Base-by-base conservation (phyloP, 2,329 filamentous ascomycete species). In the Xylaria sp. region DNA sequence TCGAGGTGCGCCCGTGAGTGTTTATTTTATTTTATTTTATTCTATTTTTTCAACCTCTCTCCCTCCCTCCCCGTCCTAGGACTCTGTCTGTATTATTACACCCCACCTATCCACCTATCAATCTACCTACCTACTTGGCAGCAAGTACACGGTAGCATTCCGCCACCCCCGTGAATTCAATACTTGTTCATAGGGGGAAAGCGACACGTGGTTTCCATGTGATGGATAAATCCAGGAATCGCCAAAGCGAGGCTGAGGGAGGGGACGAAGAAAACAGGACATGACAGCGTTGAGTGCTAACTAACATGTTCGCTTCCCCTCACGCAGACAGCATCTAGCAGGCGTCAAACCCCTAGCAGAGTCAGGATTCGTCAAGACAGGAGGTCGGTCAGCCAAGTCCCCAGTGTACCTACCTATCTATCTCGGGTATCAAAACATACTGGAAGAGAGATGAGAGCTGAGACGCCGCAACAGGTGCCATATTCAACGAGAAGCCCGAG, bases 401-500 rank as follows among this genome's bases (percentile, higher is more conserved):
- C n/a, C n/a, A n/a, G n/a, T n/a, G n/a, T n/a, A n/a, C n/a, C n/a
- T n/a, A n/a, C n/a, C n/a, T n/a, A n/a, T n/a, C n/a, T n/a, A n/a
- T n/a, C n/a, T n/a, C n/a, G n/a, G n/a, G n/a, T n/a, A n/a, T 20
- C 33, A 9, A 2, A 3, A 36, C 33, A 36, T 13, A 13, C 3
- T 2, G 1, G 11, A 22, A 22, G 9, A 13, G n/a, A 5, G 55
- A 1, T 10, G 39, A 58, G 42, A 39, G 33, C 42, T 45, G 27
- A 60, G n/a, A 38, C 22, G 33, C 11, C 17, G n/a, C 20, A 29
- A 64, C 27, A 77, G 92, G 92, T 47, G 91, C 90, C 25, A 82
- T 90, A 59, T 81, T 95, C 7, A 85, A 91, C 47, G 84, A 87
- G 9, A 83, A 91, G 39, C 90, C 92, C 38, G 82, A 86, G 5